Evolutionary conservation across 108 stramenopile genomes (phyloP).

Genomic region (Schizochytrium sp.): DNA sequence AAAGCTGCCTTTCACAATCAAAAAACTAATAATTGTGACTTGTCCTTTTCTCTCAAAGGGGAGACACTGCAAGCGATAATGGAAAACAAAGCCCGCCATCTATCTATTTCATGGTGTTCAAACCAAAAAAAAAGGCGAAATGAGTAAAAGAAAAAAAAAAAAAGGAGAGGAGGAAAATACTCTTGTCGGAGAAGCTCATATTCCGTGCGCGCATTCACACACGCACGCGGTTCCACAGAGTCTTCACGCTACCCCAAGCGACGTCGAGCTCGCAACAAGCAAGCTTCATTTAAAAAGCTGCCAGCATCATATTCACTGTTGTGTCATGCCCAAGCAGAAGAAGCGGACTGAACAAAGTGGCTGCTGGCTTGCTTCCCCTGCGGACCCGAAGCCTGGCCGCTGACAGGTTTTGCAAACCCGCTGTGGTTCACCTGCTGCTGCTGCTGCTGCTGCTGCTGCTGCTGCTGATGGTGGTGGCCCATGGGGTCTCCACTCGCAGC

Average conservation of each 20-base stretch:
- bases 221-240: not conserved
- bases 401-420: not conserved
- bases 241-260: no score
- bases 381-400: not conserved
- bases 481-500: no score
- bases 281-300: no score
- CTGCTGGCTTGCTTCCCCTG: not conserved
- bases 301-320: no score
- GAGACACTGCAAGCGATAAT: no score
- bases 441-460: not conserved
- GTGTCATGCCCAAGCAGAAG: not conserved
- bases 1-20: no score
- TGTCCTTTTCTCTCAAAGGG: no score
- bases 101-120: no score
- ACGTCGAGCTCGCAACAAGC: no score
- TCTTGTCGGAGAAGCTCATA: not conserved
- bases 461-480: no score
- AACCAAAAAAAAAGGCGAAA: not conserved
- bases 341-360: not conserved
- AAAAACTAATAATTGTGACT: no score
- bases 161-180: not conserved
- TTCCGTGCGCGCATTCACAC: not conserved
- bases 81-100: no score
- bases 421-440: not conserved
- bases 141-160: not conserved